These are phyloP conservation scores for Elsinoe necatrix DNA, from an alignment of 2,329 filamentous ascomycete genomes.

Conservation along the genomic window DNA sequence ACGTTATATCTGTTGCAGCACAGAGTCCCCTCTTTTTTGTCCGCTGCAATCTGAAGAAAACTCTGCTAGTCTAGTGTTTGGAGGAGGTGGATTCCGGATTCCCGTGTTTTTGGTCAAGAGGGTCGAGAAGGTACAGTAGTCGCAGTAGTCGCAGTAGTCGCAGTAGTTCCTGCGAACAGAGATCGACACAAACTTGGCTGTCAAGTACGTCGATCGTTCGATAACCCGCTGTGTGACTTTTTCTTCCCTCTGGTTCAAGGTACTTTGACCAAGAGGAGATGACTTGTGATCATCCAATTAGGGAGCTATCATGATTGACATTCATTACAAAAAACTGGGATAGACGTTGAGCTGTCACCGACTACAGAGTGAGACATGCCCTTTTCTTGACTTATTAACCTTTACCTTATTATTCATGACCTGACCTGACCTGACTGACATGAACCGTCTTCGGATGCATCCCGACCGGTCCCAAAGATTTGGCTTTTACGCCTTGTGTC, in stretches of 20 bases:
- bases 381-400: background rate
- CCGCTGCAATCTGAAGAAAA: background rate
- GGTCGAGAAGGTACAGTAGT: no score
- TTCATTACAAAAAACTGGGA: background rate
- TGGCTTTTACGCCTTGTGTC: background rate
- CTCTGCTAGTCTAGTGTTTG: slow-evolving; percentile 3
- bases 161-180: slow-evolving; percentile 12
- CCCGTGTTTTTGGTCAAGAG: background rate
- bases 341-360: slow-evolving; percentile 1
- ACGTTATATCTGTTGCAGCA: background rate
- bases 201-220: slow-evolving; percentile 6
- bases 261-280: no score
- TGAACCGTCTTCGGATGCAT: background rate
- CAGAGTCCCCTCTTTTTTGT: background rate
- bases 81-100: background rate
- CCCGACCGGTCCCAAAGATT: background rate
- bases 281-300: background rate
- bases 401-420: background rate
- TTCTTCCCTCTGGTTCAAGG: background rate
- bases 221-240: background rate
- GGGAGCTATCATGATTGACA: background rate
- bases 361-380: background rate
- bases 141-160: no score
- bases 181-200: slow-evolving; percentile 11
- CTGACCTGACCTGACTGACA: background rate